These are phyloP conservation scores for Cryomyces minteri DNA, from an alignment of 495 filamentous ascomycete genomes.

Conservation along the genomic window DNA sequence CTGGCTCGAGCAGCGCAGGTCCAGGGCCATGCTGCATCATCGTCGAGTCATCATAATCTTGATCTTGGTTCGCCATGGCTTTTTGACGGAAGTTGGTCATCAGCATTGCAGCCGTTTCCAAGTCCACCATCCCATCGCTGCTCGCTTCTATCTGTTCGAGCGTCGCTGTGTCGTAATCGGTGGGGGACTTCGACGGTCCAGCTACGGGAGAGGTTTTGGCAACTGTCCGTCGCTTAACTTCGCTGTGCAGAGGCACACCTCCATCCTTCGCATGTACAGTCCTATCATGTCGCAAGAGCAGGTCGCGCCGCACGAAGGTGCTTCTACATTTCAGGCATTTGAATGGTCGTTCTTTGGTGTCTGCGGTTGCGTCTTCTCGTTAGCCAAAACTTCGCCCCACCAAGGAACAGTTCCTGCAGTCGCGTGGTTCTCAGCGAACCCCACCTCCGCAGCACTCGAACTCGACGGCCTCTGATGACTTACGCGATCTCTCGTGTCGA, in stretches of 20 bases:
- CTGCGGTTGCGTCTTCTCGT: slow-evolving; percentile 24
- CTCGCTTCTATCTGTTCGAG: slow-evolving; percentile 90
- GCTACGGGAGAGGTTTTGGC: slow-evolving; percentile 43
- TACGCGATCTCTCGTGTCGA: slow-evolving; percentile 95
- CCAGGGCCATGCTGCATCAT: slow-evolving; percentile 31
- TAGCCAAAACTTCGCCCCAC: not conserved
- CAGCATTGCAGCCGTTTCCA: slow-evolving; percentile 97
- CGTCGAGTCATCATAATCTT: slow-evolving; percentile 28
- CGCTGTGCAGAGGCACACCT: slow-evolving; percentile 83
- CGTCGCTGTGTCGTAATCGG: slow-evolving; percentile 71
- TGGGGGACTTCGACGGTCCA: slow-evolving; percentile 60
- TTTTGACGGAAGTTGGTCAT: slow-evolving; percentile 98
- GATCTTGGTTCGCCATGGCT: slow-evolving; percentile 60
- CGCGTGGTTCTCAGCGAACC: not conserved
- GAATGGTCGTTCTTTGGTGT: slow-evolving; percentile 97
- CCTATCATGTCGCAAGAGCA: slow-evolving; percentile 90
- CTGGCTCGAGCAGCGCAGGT: slow-evolving; percentile 21
- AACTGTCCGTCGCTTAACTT: slow-evolving; percentile 72
- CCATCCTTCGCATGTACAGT: slow-evolving; percentile 99
- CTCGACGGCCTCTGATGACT: slow-evolving; percentile 25
- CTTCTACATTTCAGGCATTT: slow-evolving; percentile 96
- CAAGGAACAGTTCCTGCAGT: too few species aligned
- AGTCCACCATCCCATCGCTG: slow-evolving; percentile 88
- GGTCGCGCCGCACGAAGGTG: slow-evolving; percentile 93
- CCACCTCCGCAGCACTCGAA: not conserved